Evolutionary conservation across 306 rosid species (phyloP).

Genomic region (Sphenostylis stenocarpa): DNA sequence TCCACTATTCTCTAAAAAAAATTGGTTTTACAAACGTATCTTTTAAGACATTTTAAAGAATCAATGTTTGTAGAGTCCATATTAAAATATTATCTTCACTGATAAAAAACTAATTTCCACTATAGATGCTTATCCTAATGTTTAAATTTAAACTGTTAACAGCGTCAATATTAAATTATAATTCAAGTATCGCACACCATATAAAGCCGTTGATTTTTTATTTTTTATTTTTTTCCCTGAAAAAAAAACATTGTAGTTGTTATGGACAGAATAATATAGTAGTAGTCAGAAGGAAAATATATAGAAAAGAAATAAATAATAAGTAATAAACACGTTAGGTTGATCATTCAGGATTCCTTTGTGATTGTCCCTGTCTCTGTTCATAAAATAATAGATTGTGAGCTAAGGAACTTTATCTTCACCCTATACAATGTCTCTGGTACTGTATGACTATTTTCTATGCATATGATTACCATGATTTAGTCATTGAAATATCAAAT

Average conservation of each 20-base stretch:
- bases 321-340: conserved; percentile 22
- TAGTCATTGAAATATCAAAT: neutral
- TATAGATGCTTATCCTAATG: conserved; percentile 28
- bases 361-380: neutral
- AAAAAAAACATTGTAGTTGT: neutral
- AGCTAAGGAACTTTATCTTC: conserved; percentile 35
- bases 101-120: too few relatives aligned
- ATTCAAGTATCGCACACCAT: conserved; percentile 15
- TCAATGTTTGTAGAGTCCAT: too few relatives aligned
- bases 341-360: conserved; percentile 25
- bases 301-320: neutral
- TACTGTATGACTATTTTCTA: neutral
- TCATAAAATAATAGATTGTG: neutral
- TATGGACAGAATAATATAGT: neutral
- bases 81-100: too few relatives aligned
- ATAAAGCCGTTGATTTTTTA: conserved; percentile 16
- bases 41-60: too few relatives aligned
- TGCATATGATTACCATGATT: conserved; percentile 5
- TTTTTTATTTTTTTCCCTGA: too few relatives aligned
- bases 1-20: conserved; percentile 1
- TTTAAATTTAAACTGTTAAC: too few relatives aligned
- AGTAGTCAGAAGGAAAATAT: neutral
- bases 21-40: too few relatives aligned
- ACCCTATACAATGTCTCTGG: neutral
- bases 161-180: too few relatives aligned